Conservation (phyloP, 2,329 filamentous ascomycete genomes). For the Hypocrella siamensis region DNA sequence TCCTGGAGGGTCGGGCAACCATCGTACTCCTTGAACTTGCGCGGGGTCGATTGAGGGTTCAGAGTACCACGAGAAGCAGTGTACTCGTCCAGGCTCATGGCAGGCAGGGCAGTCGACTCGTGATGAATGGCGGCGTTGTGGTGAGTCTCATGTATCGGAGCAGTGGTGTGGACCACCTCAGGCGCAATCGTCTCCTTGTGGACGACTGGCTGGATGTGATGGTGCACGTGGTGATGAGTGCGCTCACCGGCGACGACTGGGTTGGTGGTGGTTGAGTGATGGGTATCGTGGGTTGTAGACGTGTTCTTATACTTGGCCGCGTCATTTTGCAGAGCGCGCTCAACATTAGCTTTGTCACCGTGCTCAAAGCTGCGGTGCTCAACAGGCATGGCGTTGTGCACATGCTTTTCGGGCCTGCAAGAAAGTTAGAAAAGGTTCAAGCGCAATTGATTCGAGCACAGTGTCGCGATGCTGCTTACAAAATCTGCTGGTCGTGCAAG, state of each 20-base stretch:
- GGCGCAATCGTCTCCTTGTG: conserved; percentile 55
- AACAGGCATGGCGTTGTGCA: conserved; percentile 39
- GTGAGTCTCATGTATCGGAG: conserved; percentile 58
- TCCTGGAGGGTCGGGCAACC: conserved; percentile 35
- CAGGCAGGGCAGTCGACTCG: conserved; percentile 44
- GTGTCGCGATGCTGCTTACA: conserved; percentile 20
- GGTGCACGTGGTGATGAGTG: conserved; percentile 36
- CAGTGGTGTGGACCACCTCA: conserved; percentile 53
- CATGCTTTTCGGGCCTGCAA: conserved; percentile 42
- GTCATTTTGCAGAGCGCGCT: conserved; percentile 34
- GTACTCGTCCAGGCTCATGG: conserved; percentile 51
- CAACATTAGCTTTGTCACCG: conserved; percentile 33
- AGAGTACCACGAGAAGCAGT: conserved; percentile 29
- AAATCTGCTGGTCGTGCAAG: conserved; percentile 21
- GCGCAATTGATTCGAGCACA: neutral
- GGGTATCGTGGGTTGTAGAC: conserved; percentile 13
- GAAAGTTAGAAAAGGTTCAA: too few species aligned
- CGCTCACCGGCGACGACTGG: conserved; percentile 14
- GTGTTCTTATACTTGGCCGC: conserved; percentile 16
- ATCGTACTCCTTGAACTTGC: conserved; percentile 37
- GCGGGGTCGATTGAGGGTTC: conserved; percentile 33
- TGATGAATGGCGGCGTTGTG: conserved; percentile 53
- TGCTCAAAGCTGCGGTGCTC: conserved; percentile 48
- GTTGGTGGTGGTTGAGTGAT: conserved; percentile 10
- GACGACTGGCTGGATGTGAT: conserved; percentile 55